A percentile compares a stretch with the other conserved stretches of the same genome.
phyloP scores from a whole-genome alignment of 768 basidiomycete genomes.

The Auriscalpium orientale region DNA sequence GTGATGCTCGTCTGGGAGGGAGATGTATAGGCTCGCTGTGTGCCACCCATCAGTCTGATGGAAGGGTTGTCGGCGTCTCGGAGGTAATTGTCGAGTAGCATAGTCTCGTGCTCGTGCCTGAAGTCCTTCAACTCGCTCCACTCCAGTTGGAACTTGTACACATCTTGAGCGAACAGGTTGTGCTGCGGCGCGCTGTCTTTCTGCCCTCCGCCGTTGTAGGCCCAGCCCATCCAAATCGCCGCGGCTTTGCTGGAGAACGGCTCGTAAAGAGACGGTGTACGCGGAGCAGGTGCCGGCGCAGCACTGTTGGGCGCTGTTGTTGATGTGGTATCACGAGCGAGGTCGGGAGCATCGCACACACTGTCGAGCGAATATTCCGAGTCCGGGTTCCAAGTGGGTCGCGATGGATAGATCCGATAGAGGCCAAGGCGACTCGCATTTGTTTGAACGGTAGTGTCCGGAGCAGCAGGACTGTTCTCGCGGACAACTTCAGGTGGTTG shows the following conservation, averaged over 20 bases:
- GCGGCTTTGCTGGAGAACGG: background rate
- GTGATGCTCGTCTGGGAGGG: background rate
- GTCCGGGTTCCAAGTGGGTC: background rate
- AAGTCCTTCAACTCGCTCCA: background rate
- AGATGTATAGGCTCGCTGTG: background rate
- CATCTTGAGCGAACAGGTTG: background rate
- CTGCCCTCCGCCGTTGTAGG: background rate
- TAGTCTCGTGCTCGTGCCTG: background rate
- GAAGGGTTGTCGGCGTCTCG: background rate
- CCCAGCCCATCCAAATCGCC: background rate
- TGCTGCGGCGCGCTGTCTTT: background rate
- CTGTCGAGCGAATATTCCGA: background rate
- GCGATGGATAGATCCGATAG: background rate
- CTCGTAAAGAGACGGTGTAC: background rate
- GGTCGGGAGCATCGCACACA: background rate
- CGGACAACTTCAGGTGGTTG: background rate
- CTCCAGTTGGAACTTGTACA: background rate
- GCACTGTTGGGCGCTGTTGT: background rate
- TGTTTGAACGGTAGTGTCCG: background rate
- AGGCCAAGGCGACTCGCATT: background rate
- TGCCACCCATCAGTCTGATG: background rate
- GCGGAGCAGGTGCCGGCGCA: background rate
- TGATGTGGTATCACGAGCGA: background rate
- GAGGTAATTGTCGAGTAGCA: background rate
- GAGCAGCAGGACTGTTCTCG: background rate